phyloP scores from a whole-genome alignment of 345 rosid genomes.

The Conringia planisiliqua region DNA sequence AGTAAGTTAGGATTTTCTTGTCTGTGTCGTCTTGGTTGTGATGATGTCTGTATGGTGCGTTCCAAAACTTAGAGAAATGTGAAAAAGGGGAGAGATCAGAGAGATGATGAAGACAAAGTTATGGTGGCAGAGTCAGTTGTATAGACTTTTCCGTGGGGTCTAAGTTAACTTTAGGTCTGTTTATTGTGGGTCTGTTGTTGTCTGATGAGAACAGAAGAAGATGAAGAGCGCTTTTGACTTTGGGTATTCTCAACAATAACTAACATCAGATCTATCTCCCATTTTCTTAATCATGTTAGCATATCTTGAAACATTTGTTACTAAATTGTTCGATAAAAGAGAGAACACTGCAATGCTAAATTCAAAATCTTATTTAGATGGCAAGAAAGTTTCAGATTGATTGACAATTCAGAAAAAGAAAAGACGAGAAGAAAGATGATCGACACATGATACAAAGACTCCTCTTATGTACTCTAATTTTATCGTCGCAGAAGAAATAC shows the following conservation, averaged over 20 bases:
- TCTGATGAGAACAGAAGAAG: slow-evolving; percentile 19
- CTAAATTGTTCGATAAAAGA: background rate
- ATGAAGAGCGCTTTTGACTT: slow-evolving; percentile 17
- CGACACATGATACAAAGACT: background rate
- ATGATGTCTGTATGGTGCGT: slow-evolving; percentile 30
- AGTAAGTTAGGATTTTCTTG: slow-evolving; percentile 20
- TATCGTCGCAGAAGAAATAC: background rate
- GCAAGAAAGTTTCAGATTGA: background rate
- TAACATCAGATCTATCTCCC: slow-evolving; percentile 3
- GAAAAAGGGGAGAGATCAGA: slow-evolving; percentile 6
- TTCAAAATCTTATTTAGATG: background rate
- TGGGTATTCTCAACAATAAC: background rate
- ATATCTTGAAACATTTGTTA: background rate
- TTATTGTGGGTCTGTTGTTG: slow-evolving; percentile 20
- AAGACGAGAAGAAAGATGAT: background rate
- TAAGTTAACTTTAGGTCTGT: slow-evolving; percentile 29
- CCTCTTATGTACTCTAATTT: slow-evolving; percentile 23
- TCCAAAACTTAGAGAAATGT: slow-evolving; percentile 27
- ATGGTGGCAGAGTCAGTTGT: slow-evolving; percentile 33
- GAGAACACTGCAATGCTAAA: background rate
- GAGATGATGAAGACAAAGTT: slow-evolving; percentile 14
- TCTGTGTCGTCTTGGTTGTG: slow-evolving; percentile 22
- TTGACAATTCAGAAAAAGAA: background rate
- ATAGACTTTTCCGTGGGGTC: slow-evolving; percentile 33
- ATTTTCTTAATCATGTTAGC: background rate